Percentiles rank a stretch among this genome's conserved stretches.
Evolutionary conservation across 2,329 filamentous ascomycete genomes (phyloP).

Genomic region (Hymenoscyphus repandus): DNA sequence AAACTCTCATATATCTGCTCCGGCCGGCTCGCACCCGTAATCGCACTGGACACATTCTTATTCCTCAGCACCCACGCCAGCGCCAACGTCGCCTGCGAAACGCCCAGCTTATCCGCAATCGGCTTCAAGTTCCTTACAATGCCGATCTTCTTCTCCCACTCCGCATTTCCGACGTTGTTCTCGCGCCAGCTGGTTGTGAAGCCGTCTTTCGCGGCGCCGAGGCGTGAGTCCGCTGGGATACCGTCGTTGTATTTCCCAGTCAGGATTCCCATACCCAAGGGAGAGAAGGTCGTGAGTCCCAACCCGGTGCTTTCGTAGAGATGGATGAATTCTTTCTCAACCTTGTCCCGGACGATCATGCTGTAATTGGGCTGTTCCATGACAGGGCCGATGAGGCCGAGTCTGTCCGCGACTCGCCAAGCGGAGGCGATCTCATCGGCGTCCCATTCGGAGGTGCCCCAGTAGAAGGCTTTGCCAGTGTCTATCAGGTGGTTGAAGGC

Average conservation of each 20-base stretch:
- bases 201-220: conserved; percentile 48
- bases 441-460: conserved; percentile 65
- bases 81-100: conserved; percentile 46
- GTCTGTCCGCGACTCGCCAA: conserved; percentile 53
- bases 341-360: conserved; percentile 54
- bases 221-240: conserved; percentile 53
- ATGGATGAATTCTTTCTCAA: conserved; percentile 58
- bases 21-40: conserved; percentile 52
- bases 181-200: conserved; percentile 39
- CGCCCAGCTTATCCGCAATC: conserved; percentile 59
- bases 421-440: conserved; percentile 61
- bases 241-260: conserved; percentile 64
- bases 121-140: conserved; percentile 55
- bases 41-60: conserved; percentile 55
- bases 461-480: conserved; percentile 64
- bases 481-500: conserved; percentile 67
- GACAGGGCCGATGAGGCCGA: conserved; percentile 56
- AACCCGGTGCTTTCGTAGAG: conserved; percentile 56
- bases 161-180: conserved; percentile 40
- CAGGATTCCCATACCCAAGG: conserved; percentile 54
- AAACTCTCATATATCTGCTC: conserved; percentile 58
- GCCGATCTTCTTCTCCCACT: conserved; percentile 51
- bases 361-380: conserved; percentile 66
- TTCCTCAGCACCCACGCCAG: conserved; percentile 61
- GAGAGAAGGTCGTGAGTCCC: conserved; percentile 59